These are phyloP conservation scores for Allantophomopsis lycopodina DNA, from an alignment of 2,329 filamentous ascomycete species.

Conservation along the genomic window DNA sequence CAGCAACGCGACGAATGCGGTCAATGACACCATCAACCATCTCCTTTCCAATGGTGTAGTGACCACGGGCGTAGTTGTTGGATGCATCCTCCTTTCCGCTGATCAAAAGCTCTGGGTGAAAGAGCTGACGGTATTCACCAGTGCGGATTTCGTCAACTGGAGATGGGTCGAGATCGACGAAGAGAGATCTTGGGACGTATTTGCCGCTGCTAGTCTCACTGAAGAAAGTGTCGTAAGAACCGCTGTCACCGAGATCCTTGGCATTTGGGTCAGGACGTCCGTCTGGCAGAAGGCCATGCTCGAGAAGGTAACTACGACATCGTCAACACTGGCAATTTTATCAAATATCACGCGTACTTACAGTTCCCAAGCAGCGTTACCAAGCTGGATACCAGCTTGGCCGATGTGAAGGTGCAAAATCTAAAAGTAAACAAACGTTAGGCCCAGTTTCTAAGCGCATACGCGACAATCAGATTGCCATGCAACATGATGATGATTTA, in stretches of 20 bases:
- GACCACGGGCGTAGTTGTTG: constrained; percentile 57
- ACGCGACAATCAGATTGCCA: no score
- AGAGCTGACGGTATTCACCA: constrained; percentile 46
- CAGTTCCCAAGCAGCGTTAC: constrained; percentile 58
- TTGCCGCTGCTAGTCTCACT: constrained; percentile 49
- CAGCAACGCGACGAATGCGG: constrained; percentile 48
- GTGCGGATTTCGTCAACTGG: constrained; percentile 56
- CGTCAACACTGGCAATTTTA: neutral
- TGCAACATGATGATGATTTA: neutral
- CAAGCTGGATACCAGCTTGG: constrained; percentile 54
- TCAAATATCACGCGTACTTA: constrained; percentile 24
- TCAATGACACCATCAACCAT: constrained; percentile 50
- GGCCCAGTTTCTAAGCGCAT: no score
- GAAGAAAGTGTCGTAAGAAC: constrained; percentile 53
- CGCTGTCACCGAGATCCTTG: constrained; percentile 34
- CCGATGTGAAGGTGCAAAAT: constrained; percentile 55
- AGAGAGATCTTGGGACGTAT: constrained; percentile 56
- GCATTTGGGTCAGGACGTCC: constrained; percentile 41
- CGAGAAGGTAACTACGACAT: constrained; percentile 42
- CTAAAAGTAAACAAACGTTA: constrained; percentile 19
- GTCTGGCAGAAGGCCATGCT: constrained; percentile 49
- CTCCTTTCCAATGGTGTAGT: constrained; percentile 58
- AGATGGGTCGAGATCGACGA: constrained; percentile 53
- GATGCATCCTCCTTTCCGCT: constrained; percentile 57
- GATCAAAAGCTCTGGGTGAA: constrained; percentile 52